Base-by-base conservation (phyloP, 129 eudicot species). In the Erigeron canadensis region DNA sequence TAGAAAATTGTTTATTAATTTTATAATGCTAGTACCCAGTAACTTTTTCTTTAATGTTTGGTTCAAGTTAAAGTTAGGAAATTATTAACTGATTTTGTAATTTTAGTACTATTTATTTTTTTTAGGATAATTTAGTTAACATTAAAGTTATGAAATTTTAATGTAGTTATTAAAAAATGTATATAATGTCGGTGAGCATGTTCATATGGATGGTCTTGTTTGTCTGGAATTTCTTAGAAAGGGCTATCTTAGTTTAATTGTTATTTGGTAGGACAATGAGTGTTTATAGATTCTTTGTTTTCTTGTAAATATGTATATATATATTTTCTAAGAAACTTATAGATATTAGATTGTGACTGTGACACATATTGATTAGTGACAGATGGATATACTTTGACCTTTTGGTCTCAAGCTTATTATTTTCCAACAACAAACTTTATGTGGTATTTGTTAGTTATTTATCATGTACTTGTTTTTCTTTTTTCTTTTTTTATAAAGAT, bases 161-260 rank as follows among this genome's bases (percentile, higher is more conserved):
- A 18, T 7, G 12, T 37, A 15, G 59, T 59, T 48, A 17, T 9
- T 76, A 45, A 64, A 54, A 63, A 71, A 71, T 64, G 50, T 45
- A 64, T 65, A 71, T 46, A 62, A 11, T 61, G 82, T 63, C 44
- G 77, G 82, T 71, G 82, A 64, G 43, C 77, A 78, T 77, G 77
- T 77, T 77, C 77, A 47, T 65, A 58, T 75, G 73, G 55, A 44
- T 64, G 72, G 78, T 65, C 63, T 62, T 75, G 72, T 56, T 75
- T 65, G 79, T 75, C 67, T 76, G 69, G 74, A 67, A 76, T 67
- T 67, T 58, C 10, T 28, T 40, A 42, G 11, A 17, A 39, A 45
- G 59, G 67, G 47, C 56, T 65, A 44, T 56, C 67, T 67, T 67
- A 43, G 48, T 59, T 67, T 77, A 69, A 19, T 18, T 3, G 4